Conservation (phyloP, 768 basidiomycete genomes). For the Wakefieldia striispora region DNA sequence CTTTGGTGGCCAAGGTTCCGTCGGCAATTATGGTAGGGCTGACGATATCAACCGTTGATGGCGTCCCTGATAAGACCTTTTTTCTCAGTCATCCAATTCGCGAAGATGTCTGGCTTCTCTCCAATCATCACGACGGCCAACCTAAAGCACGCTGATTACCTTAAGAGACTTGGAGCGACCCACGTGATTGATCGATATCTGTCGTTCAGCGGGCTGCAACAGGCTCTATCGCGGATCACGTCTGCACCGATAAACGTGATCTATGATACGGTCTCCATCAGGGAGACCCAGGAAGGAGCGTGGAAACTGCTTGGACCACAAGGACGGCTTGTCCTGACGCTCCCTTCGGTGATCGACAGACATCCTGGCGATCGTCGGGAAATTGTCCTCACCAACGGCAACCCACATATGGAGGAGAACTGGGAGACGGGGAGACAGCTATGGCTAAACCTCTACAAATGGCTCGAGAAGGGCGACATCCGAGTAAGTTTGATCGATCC, state of each 20-base stretch:
- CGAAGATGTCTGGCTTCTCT: slow-evolving; percentile 40
- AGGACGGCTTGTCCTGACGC: slow-evolving; percentile 36
- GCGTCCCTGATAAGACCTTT: slow-evolving; percentile 11
- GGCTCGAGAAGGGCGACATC: slow-evolving; percentile 34
- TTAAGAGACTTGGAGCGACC: slow-evolving; percentile 34
- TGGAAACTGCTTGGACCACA: slow-evolving; percentile 37
- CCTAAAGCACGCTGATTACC: slow-evolving; percentile 34
- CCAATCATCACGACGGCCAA: slow-evolving; percentile 35
- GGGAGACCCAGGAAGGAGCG: slow-evolving; percentile 39
- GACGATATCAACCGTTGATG: slow-evolving; percentile 6
- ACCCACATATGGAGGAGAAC: slow-evolving; percentile 33
- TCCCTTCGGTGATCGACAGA: slow-evolving; percentile 32
- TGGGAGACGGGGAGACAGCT: slow-evolving; percentile 33
- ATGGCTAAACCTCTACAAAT: slow-evolving; percentile 26
- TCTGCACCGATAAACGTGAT: slow-evolving; percentile 33
- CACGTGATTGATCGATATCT: slow-evolving; percentile 35
- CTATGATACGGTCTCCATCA: slow-evolving; percentile 38
- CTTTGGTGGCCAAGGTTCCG: slow-evolving; percentile 47
- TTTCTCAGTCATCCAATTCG: slow-evolving; percentile 37
- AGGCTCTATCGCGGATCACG: slow-evolving; percentile 37
- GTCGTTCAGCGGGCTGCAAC: slow-evolving; percentile 28
- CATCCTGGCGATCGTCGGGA: slow-evolving; percentile 26
- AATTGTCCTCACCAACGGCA: slow-evolving; percentile 32
- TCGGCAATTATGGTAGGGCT: slow-evolving; percentile 47
- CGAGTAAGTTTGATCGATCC: slow-evolving; percentile 17